A percentile compares a stretch with the other conserved stretches of the same genome.
phyloP scores from a whole-genome alignment of 169 alveolate species.

The Plasmodium gonderi region DNA sequence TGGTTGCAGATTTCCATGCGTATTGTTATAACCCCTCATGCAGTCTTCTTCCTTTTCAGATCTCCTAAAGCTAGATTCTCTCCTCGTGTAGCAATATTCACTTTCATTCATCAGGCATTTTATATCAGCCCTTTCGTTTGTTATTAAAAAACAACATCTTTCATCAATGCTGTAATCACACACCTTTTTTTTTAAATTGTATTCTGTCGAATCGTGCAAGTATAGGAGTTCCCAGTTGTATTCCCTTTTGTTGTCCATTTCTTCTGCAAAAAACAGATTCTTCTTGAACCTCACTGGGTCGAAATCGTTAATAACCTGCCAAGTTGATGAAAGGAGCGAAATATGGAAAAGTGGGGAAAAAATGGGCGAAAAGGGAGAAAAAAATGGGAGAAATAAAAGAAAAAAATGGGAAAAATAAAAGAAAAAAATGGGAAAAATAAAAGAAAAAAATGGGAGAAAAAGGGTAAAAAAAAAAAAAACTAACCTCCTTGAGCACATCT shows the following conservation, averaged over 20 bases:
- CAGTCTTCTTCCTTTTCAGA: neutral
- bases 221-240: slow-evolving; percentile 33
- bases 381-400: neutral
- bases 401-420: neutral
- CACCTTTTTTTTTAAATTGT: slow-evolving; percentile 1
- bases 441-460: neutral
- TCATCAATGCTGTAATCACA: slow-evolving; percentile 35
- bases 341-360: neutral
- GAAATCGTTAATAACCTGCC: slow-evolving; percentile 17
- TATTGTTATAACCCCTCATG: neutral
- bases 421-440: neutral
- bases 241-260: slow-evolving; percentile 2
- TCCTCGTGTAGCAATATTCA: neutral
- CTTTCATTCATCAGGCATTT: slow-evolving; percentile 40
- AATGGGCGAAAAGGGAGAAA: neutral
- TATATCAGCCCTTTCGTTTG: slow-evolving; percentile 37
- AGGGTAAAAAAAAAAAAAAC: no score
- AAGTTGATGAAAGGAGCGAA: neutral
- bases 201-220: slow-evolving; percentile 10
- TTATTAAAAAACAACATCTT: slow-evolving; percentile 25
- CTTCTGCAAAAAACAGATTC: slow-evolving; percentile 50
- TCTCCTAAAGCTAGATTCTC: neutral
- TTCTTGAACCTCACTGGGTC: slow-evolving; percentile 7
- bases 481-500: slow-evolving; percentile 38
- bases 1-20: neutral